Conservation (phyloP, 83 land plant species). For the Picea abies region DNA sequence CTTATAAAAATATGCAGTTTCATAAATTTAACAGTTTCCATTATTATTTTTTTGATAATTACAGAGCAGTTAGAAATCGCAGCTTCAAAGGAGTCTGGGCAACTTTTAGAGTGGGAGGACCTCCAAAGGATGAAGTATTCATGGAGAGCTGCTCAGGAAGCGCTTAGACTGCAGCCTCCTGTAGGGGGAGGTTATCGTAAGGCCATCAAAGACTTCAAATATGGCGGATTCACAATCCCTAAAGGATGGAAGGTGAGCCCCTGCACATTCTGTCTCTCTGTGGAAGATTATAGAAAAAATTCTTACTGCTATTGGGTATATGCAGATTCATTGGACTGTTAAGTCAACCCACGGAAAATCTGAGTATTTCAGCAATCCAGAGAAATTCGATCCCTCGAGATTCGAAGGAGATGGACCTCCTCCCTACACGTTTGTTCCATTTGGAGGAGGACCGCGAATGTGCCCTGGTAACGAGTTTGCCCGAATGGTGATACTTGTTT, state of each 20-base stretch:
- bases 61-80: constrained; percentile 49
- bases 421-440: constrained; percentile 20
- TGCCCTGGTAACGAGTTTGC: no score
- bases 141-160: constrained; percentile 9
- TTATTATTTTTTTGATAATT: no score
- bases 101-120: constrained; percentile 39
- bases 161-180: constrained; percentile 32
- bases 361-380: constrained; percentile 16
- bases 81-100: constrained; percentile 22
- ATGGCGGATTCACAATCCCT: constrained; percentile 18
- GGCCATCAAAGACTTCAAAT: constrained; percentile 31
- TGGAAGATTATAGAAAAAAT: neutral
- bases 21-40: neutral
- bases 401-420: constrained; percentile 21
- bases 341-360: constrained; percentile 18
- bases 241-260: constrained; percentile 23
- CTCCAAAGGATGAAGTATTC: neutral
- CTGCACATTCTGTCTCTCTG: neutral
- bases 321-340: constrained; percentile 11
- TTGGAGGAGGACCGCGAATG: constrained; percentile 23
- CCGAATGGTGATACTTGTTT: constrained; percentile 21
- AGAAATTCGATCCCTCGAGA: constrained; percentile 23
- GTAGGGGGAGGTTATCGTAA: constrained; percentile 33
- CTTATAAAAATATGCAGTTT: no score
- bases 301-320: neutral